These are phyloP conservation scores for Mallotus repandus DNA, from an alignment of 441 rosid species.

Conservation along the genomic window DNA sequence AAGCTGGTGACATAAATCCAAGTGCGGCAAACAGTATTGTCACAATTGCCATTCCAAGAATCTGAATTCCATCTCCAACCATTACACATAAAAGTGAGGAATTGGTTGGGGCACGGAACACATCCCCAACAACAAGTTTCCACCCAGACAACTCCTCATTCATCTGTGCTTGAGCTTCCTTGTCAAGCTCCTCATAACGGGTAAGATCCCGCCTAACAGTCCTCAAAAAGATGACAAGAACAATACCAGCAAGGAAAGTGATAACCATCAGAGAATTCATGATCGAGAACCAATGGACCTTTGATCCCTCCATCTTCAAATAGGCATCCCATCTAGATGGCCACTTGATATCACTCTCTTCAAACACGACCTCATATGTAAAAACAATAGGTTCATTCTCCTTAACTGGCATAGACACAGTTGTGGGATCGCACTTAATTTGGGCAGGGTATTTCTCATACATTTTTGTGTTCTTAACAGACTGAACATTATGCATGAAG, in stretches of 20 bases:
- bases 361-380: constrained; percentile 72
- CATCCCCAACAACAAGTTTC: constrained; percentile 83
- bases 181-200: constrained; percentile 69
- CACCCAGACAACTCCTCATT: constrained; percentile 82
- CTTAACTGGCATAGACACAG: constrained; percentile 64
- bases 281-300: constrained; percentile 80
- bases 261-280: constrained; percentile 74
- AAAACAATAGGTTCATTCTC: constrained; percentile 72
- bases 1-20: constrained; percentile 78
- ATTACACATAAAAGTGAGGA: constrained; percentile 64
- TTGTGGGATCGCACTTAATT: constrained; percentile 69
- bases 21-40: constrained; percentile 73
- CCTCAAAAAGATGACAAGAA: constrained; percentile 74
- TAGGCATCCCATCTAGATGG: constrained; percentile 92
- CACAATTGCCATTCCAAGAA: constrained; percentile 71
- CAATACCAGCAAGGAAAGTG: constrained; percentile 71
- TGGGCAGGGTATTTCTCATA: constrained; percentile 54
- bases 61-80: constrained; percentile 83
- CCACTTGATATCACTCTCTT: constrained; percentile 75
- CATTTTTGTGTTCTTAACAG: constrained; percentile 52
- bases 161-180: constrained; percentile 76
- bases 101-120: constrained; percentile 67
- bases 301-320: constrained; percentile 84
- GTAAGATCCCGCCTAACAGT: constrained; percentile 71
- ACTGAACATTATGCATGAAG: constrained; percentile 47